Evolutionary conservation across 1,284 basidiomycete genomes (phyloP), one percentile per base, ranked within the genome.

Genomic region (Thecaphora thlaspeos): DNA sequence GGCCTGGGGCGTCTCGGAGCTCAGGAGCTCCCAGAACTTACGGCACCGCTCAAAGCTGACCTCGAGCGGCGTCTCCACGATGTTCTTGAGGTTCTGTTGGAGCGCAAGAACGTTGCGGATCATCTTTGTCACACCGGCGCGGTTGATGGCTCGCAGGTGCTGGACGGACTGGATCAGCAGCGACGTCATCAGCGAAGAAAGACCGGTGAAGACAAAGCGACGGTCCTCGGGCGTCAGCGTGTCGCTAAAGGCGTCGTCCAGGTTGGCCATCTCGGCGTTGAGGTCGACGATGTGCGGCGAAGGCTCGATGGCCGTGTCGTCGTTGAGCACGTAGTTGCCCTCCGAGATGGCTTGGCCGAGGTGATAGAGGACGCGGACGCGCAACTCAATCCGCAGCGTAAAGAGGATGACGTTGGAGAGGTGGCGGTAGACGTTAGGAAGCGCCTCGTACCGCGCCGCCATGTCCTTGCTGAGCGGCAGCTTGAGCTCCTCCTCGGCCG

Each of bases 261-360:
- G 87, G 63, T 86, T 84, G 38, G 86, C 84, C 4, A 98, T 80
- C 62, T 91, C 88, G 10, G 83, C 81, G 71, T 94, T 96, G 42
- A 97, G 82, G 75, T 96, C 91, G 40, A 89, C 83, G 43, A 97
- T 84, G 74, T 92, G 87, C 3, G 89, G 86, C 75, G 97, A 93
- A 0, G 93, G 94, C 74, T 96, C 93, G 28, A 85, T 82, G 3
- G 88, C 87, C 4, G 51, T 46, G 77, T 93, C 91, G 77, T 93
- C 91, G 43, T 62, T 70, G 22, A 70, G 59, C 9, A 71, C 52
- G 52, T 75, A 77, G 60, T 90, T 88, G 26, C 90, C 90, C 34
- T 61, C 60, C 69, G 82, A 63, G 63, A 94, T 83, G 0, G 90
- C 86, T 12, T 87, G 84, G 60, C 88, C 84, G 8, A 98, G 81